Percentiles rank a stretch among this genome's conserved stretches.
phyloP scores from a whole-genome alignment of 768 basidiomycete species.

The Sistotremastrum suecicum region DNA sequence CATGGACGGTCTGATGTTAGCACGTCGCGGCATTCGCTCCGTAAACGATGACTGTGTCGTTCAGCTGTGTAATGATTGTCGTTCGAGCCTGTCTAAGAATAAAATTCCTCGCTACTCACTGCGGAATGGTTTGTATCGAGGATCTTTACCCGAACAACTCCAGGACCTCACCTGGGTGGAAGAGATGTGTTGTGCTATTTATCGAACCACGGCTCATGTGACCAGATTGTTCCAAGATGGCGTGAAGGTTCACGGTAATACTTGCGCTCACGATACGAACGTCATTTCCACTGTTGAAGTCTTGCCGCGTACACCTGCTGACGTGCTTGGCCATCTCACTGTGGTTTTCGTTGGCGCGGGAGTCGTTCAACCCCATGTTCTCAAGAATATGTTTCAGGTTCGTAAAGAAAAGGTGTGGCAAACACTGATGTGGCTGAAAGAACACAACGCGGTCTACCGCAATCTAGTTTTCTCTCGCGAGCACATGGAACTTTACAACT shows the following conservation, averaged over 20 bases:
- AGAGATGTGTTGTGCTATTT: conserved; percentile 17
- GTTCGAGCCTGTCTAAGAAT: no score
- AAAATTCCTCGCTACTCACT: conserved; percentile 12
- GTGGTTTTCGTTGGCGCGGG: conserved; percentile 19
- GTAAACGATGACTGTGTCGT: no score
- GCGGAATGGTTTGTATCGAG: conserved; percentile 12
- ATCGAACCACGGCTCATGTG: conserved; percentile 16
- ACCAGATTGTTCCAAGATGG: conserved; percentile 14
- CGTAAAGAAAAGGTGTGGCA: conserved; percentile 12
- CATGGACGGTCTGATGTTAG: no score
- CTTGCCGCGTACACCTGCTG: conserved; percentile 13
- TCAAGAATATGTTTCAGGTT: conserved; percentile 12
- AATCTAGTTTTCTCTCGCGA: no score
- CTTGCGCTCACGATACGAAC: conserved; percentile 22
- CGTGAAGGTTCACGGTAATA: conserved; percentile 22
- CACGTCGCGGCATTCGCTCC: no score
- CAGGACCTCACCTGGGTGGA: conserved; percentile 16
- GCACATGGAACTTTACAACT: no score
- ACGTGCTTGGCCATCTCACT: conserved; percentile 14
- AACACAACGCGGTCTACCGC: conserved; percentile 14
- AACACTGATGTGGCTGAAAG: conserved; percentile 14
- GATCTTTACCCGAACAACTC: conserved; percentile 11
- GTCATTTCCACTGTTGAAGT: conserved; percentile 15
- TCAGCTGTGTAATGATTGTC: no score
- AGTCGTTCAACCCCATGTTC: conserved; percentile 6